A percentile compares a stretch with the other conserved stretches of the same genome.
Evolutionary conservation across 352 stramenopile species (phyloP).

Genomic region (Phytophthora hibernalis): DNA sequence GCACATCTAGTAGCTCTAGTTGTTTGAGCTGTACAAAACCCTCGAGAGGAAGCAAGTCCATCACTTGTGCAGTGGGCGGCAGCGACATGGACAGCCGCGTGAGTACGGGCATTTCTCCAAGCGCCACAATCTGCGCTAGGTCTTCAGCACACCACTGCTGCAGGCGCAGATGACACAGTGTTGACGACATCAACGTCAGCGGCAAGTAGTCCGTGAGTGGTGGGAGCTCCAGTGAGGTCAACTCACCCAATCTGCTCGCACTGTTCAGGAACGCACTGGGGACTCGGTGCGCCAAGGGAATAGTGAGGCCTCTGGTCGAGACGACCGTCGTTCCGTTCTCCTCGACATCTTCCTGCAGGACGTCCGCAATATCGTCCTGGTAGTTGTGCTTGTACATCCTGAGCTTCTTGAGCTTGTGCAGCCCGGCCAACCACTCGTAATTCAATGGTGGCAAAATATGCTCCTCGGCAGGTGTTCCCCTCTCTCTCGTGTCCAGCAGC

Average conservation of each 20-base stretch:
- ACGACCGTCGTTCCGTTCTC: slow-evolving; percentile 29
- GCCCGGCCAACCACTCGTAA: slow-evolving; percentile 40
- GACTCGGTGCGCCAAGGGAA: slow-evolving; percentile 40
- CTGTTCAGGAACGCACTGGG: slow-evolving; percentile 43
- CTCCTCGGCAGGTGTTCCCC: slow-evolving; percentile 12
- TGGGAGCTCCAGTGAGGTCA: slow-evolving; percentile 46
- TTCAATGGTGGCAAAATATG: slow-evolving; percentile 5
- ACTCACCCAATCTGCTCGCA: slow-evolving; percentile 28
- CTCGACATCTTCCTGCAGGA: slow-evolving; percentile 40
- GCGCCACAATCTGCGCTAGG: slow-evolving; percentile 38
- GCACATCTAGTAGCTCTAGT: slow-evolving; percentile 59
- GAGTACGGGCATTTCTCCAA: slow-evolving; percentile 38
- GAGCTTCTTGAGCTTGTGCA: slow-evolving; percentile 49
- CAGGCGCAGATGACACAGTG: slow-evolving; percentile 47
- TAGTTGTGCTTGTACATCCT: slow-evolving; percentile 50
- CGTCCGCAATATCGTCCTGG: slow-evolving; percentile 42
- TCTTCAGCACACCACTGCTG: slow-evolving; percentile 55
- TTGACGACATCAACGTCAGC: slow-evolving; percentile 32
- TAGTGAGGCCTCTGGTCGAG: slow-evolving; percentile 35
- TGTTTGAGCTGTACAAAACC: slow-evolving; percentile 47
- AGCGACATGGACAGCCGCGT: slow-evolving; percentile 47
- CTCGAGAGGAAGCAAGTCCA: slow-evolving; percentile 53
- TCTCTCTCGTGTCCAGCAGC: slow-evolving; percentile 45
- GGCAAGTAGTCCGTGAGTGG: slow-evolving; percentile 44
- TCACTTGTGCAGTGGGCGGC: slow-evolving; percentile 41